phyloP scores from a whole-genome alignment of 2,329 filamentous ascomycete species.

The Nectriaceae sp. region DNA sequence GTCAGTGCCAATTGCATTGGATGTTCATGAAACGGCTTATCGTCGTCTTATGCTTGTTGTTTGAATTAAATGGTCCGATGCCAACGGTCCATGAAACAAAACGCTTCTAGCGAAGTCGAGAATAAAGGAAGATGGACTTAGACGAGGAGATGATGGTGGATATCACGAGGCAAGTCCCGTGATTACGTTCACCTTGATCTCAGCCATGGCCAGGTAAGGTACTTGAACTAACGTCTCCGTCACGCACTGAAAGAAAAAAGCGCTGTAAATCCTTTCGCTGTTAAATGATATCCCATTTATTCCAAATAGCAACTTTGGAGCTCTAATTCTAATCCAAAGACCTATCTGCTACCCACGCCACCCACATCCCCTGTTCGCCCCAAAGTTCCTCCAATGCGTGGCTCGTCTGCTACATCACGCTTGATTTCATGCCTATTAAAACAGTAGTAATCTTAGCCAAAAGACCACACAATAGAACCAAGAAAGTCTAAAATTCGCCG shows the following conservation, averaged over 20 bases:
- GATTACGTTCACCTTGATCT: no score
- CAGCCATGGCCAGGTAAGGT: no score
- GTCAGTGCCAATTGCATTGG: not conserved
- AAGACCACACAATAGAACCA: slow-evolving; percentile 28
- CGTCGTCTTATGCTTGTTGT: not conserved
- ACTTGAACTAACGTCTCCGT: no score
- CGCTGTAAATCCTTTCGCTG: no score
- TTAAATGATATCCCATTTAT: no score
- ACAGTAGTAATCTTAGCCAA: slow-evolving; percentile 30
- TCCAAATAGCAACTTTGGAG: no score
- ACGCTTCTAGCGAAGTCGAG: no score
- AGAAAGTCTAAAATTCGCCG: slow-evolving; percentile 23
- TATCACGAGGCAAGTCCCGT: no score
- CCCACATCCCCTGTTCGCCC: not conserved
- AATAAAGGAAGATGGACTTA: not conserved
- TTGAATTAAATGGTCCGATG: not conserved
- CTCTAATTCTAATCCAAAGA: slow-evolving; percentile 25
- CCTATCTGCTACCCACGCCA: not conserved
- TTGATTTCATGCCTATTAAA: slow-evolving; percentile 36
- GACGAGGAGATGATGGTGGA: not conserved
- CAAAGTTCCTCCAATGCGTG: slow-evolving; percentile 18
- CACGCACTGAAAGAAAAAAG: no score
- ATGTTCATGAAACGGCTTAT: not conserved
- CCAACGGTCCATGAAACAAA: not conserved
- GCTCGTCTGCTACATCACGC: slow-evolving; percentile 27